These are phyloP conservation scores for Didymella exigua DNA, from an alignment of 2,329 filamentous ascomycete genomes.

Conservation along the genomic window DNA sequence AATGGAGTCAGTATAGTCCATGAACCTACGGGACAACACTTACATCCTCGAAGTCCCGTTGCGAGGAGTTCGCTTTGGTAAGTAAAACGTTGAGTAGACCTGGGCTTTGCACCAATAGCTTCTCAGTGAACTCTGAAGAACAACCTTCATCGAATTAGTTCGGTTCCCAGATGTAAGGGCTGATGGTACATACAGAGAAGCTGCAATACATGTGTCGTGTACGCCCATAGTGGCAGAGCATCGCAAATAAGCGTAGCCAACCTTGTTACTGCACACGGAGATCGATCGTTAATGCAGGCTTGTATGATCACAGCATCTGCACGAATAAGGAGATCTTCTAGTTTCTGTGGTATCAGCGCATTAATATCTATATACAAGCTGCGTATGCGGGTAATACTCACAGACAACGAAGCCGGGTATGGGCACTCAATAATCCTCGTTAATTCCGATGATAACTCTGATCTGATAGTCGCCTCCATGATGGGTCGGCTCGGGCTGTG, in stretches of 20 bases:
- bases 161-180: slow-evolving; percentile 8
- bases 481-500: slow-evolving; percentile 12
- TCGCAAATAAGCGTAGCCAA: slow-evolving; percentile 54
- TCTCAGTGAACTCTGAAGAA: slow-evolving; percentile 39
- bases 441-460: slow-evolving; percentile 50
- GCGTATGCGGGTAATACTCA: slow-evolving; percentile 42
- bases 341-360: slow-evolving; percentile 36
- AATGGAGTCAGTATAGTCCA: neutral
- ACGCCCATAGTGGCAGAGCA: slow-evolving; percentile 58
- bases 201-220: slow-evolving; percentile 57
- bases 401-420: slow-evolving; percentile 58
- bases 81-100: slow-evolving; percentile 42
- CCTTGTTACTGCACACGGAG: slow-evolving; percentile 56
- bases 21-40: neutral
- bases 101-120: slow-evolving; percentile 39
- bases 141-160: slow-evolving; percentile 25
- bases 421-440: slow-evolving; percentile 55
- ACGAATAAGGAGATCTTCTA: slow-evolving; percentile 43
- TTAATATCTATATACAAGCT: slow-evolving; percentile 28
- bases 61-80: slow-evolving; percentile 39
- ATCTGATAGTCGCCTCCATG: slow-evolving; percentile 26
- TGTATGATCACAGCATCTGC: slow-evolving; percentile 47
- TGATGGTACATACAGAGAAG: slow-evolving; percentile 51
- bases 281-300: slow-evolving; percentile 53
- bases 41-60: slow-evolving; percentile 40